Base-by-base conservation (phyloP, 2,329 filamentous ascomycete species). In the Monilinia laxa region DNA sequence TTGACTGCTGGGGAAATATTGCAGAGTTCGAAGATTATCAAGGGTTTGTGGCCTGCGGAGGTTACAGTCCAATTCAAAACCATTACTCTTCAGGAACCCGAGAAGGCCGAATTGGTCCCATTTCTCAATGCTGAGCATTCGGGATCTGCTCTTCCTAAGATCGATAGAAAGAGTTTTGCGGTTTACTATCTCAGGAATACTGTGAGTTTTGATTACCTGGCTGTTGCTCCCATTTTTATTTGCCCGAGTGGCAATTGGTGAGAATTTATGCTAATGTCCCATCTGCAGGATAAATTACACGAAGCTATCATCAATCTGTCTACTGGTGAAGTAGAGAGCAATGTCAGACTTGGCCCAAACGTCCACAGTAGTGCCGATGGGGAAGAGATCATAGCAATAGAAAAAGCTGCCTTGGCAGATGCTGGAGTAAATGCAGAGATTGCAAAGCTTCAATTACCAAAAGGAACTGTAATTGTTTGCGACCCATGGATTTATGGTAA, bases 401-500 rank as follows among this genome's bases (percentile, higher is more conserved):
- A 89, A 74, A 81, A 81, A 69, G 77, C 81, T 45, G 81, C 82
- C 6, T 76, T 88, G 7, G 80, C 81, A 55, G 84, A 89, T 69
- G 80, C 83, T 47, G 79, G 78, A 3, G 86, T 90, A 4, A 79
- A 84, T 72, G 84, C 83, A 9, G 86, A 86, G 71, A 80, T 90
- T 65, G 84, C 82, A 49, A 89, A 89, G 75, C 77, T 90, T 59
- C 74, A 87, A 72, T 79, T 90, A 2, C 87, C 87, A 1, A 80
- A 85, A 71, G 86, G 85, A 47, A 81, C 83, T 1, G 81, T 84
- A 0, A 77, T 89, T 4, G 82, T 88, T 4, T 80, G 82, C 35
- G 87, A 90, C 68, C 86, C 87, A 9, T 89, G 87, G 87, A 87
- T 87, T 63, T 89, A 87, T 71, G 87, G 84, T 82, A 73, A 54